Evolutionary conservation across 768 basidiomycete genomes (phyloP).

Genomic region (Porpolomopsis calyptriformis): DNA sequence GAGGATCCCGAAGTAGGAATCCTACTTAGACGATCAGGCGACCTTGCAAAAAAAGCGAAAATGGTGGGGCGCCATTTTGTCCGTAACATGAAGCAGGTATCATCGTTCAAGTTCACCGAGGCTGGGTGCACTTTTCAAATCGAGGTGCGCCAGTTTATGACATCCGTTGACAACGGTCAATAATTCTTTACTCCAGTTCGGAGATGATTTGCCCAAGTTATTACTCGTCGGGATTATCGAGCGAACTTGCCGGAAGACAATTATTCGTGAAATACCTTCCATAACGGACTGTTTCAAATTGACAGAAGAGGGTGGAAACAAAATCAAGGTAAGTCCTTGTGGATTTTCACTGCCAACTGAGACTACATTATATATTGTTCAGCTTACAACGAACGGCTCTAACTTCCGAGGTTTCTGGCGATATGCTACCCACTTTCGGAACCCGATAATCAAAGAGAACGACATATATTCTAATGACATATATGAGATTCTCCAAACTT

Average conservation of each 20-base stretch:
- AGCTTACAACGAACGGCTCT: conserved; percentile 87
- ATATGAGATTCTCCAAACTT: conserved; percentile 79
- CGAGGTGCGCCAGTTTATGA: conserved; percentile 46
- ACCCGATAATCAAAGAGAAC: conserved; percentile 62
- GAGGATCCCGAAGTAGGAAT: conserved; percentile 1
- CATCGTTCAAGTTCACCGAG: conserved; percentile 60
- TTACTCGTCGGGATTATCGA: conserved; percentile 91
- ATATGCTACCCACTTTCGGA: conserved; percentile 42
- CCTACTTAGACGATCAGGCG: conserved; percentile 11
- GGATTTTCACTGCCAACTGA: not conserved
- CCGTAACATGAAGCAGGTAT: conserved; percentile 50
- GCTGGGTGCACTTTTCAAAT: conserved; percentile 68
- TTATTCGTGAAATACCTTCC: conserved; percentile 83
- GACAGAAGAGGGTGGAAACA: conserved; percentile 48
- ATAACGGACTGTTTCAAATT: conserved; percentile 81
- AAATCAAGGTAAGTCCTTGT: conserved; percentile 35
- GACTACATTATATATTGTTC: conserved; percentile 1
- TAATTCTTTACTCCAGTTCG: conserved; percentile 47
- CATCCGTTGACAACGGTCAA: conserved; percentile 1
- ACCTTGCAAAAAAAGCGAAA: conserved; percentile 31
- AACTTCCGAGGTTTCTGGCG: conserved; percentile 88
- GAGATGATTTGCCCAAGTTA: conserved; percentile 81
- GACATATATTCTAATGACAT: conserved; percentile 92
- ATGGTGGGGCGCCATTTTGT: conserved; percentile 43
- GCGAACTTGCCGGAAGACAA: conserved; percentile 67